Evolutionary conservation across 2,329 filamentous ascomycete genomes (phyloP), one percentile per base, ranked within the genome.

Genomic region (Trichophyton simii): DNA sequence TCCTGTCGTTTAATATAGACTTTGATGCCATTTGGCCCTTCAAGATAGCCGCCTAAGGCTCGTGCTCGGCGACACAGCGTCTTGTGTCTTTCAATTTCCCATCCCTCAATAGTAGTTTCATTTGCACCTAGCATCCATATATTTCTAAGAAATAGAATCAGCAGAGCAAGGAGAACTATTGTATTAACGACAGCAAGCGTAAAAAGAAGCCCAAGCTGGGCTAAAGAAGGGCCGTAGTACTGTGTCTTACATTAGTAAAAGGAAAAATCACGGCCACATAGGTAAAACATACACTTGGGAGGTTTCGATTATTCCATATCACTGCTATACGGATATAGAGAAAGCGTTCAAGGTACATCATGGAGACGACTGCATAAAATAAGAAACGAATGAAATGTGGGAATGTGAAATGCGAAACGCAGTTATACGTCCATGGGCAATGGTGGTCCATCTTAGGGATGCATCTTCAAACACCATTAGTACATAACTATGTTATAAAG

Each of bases 381-480:
- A 87, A 71, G 68, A 86, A 86, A 22, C 84, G 83, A 15, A 85
- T 71, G 69, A 86, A 87, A 68, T 86, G 84, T 1, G 84, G 84
- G 63, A 85, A 81, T 0, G 83, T 86, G 65, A 80, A 81, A 71
- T 86, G 80, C 48, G 83, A 86, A 60, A 87, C 83, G 67, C 84
- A 87, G 67, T 86, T 86, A 38, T 74, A 76, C 25, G 83, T 86
- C 84, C 84, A 87, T 5, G 83, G 82, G 68, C 84, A 87, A 69
- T 87, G 84, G 68, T 85, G 83, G 69, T 85, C 83, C 83, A 85
- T 85, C 70, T 84, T 85, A 0, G 82, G 82, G 58, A 85, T 80
- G 22, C 22, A 22, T 22, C 22, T 22, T 22, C 2, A 22, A 22
- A 22, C 22, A 22, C 22, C 22, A 22, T 22, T 22, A 22, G 22